phyloP scores from a whole-genome alignment of 169 alveolate genomes.

The Plasmodium vivax region DNA sequence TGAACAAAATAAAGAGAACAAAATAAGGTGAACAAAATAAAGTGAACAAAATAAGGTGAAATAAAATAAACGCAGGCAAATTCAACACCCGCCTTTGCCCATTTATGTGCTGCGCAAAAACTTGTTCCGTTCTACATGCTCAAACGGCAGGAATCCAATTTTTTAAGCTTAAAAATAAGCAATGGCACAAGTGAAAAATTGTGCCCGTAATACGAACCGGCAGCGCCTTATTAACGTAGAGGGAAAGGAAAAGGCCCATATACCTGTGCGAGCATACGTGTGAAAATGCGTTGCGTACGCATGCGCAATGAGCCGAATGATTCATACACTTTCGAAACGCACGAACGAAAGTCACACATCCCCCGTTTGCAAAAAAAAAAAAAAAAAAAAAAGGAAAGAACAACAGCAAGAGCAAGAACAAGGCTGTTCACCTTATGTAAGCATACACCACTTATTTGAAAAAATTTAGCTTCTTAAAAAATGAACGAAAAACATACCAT shows the following conservation, averaged over 20 bases:
- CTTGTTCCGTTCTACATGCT: conserved; percentile 27
- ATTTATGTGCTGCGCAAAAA: neutral
- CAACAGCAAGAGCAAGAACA: neutral
- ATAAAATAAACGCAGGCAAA: neutral
- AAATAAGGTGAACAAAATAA: neutral
- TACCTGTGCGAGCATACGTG: neutral
- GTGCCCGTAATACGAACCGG: neutral
- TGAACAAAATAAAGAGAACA: neutral
- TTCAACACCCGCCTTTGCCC: neutral
- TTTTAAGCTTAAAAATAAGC: neutral
- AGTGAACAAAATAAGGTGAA: neutral
- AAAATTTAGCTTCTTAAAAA: neutral
- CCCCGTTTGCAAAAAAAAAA: neutral
- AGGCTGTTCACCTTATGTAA: neutral
- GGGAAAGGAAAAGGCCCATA: neutral
- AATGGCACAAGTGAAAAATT: neutral
- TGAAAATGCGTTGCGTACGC: neutral
- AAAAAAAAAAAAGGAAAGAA: neutral
- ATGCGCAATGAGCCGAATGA: neutral
- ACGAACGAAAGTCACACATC: neutral
- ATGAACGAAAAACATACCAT: neutral
- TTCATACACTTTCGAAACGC: neutral
- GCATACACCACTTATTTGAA: neutral
- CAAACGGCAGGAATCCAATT: neutral
- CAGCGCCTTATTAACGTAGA: neutral